A percentile compares a stretch with the other conserved stretches of the same genome.
These are phyloP conservation scores for Scheffersomyces parashehatae DNA, from an alignment of 1,139 yeast species.

Conservation along the genomic window DNA sequence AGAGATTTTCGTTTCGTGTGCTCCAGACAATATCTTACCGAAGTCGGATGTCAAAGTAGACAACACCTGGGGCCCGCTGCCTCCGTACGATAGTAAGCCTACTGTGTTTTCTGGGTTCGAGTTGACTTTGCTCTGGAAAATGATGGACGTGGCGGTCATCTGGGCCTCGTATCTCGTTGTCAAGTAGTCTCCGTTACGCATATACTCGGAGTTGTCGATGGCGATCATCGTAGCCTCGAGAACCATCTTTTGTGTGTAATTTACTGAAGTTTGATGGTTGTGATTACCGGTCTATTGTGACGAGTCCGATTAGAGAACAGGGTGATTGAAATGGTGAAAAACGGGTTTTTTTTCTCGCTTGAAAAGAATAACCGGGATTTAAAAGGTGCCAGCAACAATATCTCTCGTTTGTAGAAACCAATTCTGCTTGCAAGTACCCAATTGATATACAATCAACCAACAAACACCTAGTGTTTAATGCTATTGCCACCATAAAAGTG, in stretches of 20 bases:
- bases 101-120: conserved; percentile 94
- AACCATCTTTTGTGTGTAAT: conserved; percentile 55
- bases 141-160: conserved; percentile 84
- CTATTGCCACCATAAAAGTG: no score
- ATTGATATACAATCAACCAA: no score
- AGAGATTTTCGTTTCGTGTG: conserved; percentile 75
- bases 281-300: no score
- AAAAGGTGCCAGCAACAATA: no score
- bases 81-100: conserved; percentile 87
- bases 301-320: no score
- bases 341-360: background rate
- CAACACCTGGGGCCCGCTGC: conserved; percentile 79
- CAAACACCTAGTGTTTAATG: no score
- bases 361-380: no score
- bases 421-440: no score
- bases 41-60: conserved; percentile 87
- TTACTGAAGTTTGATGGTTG: conserved; percentile 1
- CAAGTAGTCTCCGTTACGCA: conserved; percentile 93
- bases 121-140: conserved; percentile 83
- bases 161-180: conserved; percentile 93
- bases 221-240: conserved; percentile 96
- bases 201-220: conserved; percentile 92
- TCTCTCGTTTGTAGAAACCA: no score
- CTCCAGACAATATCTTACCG: conserved; percentile 85
- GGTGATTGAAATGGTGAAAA: background rate